Base-by-base conservation (phyloP, 345 rosid genomes). In the Pugionium cornutum region DNA sequence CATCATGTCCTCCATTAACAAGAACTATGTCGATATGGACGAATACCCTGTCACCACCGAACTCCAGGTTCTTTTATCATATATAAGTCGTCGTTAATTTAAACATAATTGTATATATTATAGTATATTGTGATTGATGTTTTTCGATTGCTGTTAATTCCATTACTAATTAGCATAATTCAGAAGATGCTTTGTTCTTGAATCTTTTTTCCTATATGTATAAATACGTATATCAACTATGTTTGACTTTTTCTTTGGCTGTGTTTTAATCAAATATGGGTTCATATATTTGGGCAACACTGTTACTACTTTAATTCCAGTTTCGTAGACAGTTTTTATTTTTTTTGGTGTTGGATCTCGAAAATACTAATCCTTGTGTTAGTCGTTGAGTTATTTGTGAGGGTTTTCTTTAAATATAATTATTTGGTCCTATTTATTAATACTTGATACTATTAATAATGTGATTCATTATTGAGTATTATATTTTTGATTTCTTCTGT, bases 11-110 rank as follows among this genome's bases (percentile, higher is more conserved):
- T 65, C 97, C 56, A 73, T 88, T 37, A 91, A 88, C 89, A 91
- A 91, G 80, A 90, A 90, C 83, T 90, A 88, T 47, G 92, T 90
- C 42, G 96, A 90, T 77, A 88, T 91, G 97, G 97, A 91, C 45
- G 98, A 89, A 67, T 91, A 91, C 77, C 98, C 96, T 7, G 95
- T 91, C 40, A 91, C 98, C 64, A 91, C 98, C 10, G 98, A 91
- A 82, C 89, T 91, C 68, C 98, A 90, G 92, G 97, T 58, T 42
- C 4, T 9, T 65, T 49, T 0, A 9, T 10, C 50, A 2, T 9
- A 6, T 64, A 25, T 33, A 26, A 7, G 2, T 52, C 50, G 18
- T 40, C 25, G 25, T 52, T 26, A 39, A 26, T 57, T 57, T 3
- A 28, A 0, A 47, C 35, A 35, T 34, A 62, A 36, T 48, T 36